phyloP scores from a whole-genome alignment of 345 rosid species.

The Populus nigra region DNA sequence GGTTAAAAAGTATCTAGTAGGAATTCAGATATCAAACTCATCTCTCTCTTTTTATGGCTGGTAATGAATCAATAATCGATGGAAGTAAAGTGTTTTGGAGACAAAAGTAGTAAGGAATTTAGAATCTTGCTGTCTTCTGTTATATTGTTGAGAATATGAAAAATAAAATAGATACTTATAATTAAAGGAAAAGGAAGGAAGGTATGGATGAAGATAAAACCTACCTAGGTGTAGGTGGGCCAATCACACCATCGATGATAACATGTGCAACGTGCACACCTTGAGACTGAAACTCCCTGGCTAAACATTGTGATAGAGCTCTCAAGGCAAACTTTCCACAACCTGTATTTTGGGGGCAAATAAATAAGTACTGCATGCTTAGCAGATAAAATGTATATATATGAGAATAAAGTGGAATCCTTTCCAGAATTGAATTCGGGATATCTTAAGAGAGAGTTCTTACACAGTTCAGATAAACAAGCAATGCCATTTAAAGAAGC shows the following conservation, averaged over 20 bases:
- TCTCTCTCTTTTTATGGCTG: not conserved
- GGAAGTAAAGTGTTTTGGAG: not conserved
- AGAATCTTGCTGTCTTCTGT: not conserved
- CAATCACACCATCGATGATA: slow-evolving; percentile 76
- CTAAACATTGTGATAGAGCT: slow-evolving; percentile 77
- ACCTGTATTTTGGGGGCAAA: slow-evolving; percentile 35
- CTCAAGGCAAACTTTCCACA: slow-evolving; percentile 91
- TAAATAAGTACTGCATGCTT: not conserved
- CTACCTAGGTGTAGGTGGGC: slow-evolving; percentile 68
- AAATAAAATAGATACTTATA: not conserved
- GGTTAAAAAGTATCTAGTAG: too few species aligned
- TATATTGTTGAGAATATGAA: too few species aligned
- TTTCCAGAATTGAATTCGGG: not conserved
- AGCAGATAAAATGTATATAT: not conserved
- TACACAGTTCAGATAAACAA: slow-evolving; percentile 89
- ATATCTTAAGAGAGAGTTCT: not conserved
- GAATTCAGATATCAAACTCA: not conserved
- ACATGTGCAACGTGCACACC: slow-evolving; percentile 92
- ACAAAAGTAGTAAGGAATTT: not conserved
- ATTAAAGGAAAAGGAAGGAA: not conserved
- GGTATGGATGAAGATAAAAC: not conserved
- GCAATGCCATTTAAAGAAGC: slow-evolving; percentile 80
- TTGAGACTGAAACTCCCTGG: slow-evolving; percentile 68
- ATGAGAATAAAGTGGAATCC: not conserved
- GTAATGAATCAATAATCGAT: not conserved